Evolutionary conservation across 2,329 filamentous ascomycete species (phyloP).

Genomic region (Diaporthe capsici): DNA sequence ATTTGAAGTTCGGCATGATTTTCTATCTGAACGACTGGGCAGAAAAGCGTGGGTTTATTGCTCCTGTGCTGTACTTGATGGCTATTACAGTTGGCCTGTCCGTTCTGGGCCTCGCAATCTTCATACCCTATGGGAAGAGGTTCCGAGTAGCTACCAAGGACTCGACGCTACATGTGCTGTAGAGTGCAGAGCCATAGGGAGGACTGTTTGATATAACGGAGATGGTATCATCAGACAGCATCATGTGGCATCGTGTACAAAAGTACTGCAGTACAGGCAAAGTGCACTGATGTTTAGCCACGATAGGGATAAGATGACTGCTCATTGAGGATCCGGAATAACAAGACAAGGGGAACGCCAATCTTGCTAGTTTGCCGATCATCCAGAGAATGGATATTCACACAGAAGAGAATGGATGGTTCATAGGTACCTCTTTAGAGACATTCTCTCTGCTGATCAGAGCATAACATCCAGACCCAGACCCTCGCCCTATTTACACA

Average conservation of each 20-base stretch:
- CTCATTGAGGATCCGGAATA: neutral
- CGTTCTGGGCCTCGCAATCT: conserved; percentile 47
- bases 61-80: conserved; percentile 48
- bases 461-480: no score
- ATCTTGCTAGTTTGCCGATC: neutral
- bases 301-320: neutral
- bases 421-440: no score
- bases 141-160: conserved; percentile 51
- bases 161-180: conserved; percentile 48
- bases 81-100: conserved; percentile 47
- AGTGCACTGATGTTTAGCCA: neutral
- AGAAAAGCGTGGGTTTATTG: conserved; percentile 44
- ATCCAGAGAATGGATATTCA: neutral
- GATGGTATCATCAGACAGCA: neutral
- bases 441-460: no score
- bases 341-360: neutral
- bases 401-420: no score
- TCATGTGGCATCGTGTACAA: neutral
- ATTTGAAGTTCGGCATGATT: conserved; percentile 50
- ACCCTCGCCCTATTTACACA: no score
- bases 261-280: neutral
- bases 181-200: neutral
- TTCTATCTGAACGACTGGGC: conserved; percentile 51
- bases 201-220: neutral
- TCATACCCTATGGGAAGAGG: conserved; percentile 49